Evolutionary conservation across 2,329 filamentous ascomycete genomes (phyloP), one percentile per base, ranked within the genome.

Genomic region (Curvularia sp.): DNA sequence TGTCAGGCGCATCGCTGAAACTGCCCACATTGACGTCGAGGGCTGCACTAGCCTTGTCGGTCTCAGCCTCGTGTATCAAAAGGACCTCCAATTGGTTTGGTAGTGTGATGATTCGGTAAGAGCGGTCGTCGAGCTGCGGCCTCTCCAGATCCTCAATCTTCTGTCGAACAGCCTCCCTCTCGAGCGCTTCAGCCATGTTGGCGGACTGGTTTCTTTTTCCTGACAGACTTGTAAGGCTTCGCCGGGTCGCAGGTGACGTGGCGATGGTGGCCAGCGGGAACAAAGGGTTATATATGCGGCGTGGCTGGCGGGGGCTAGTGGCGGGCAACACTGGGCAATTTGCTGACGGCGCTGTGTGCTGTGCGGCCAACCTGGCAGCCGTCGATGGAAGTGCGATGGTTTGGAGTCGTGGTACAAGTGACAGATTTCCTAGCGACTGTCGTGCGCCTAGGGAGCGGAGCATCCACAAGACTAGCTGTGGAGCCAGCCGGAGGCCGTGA

Each of bases 1-100:
- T 93, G 69, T 93, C 91, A 65, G 90, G 86, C 65, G 91, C 88
- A 73, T 99, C 95, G 74, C 91, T 96, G 81, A 97, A 97, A 78
- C 92, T 96, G 61, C 95, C 95, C 35, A 97, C 94, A 77, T 96
- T 93, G 74, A 98, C 93, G 75, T 98, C 95, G 73, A 98, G 88
- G 50, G 94, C 91, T 9, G 94, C 95, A 71, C 93, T 96, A 64
- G 95, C 93, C 84, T 98, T 98, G 83, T 99, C 95, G 7, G 95
- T 97, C 62, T 96, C 89, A 1, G 91, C 86, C 79, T 99, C 95
- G 75, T 98, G 94, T 55, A 98, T 95, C 49, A 99, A 81, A 18
- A 99, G 83, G 7, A 88, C 94, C 82, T 99, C 94, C 15, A 99
- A 86, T 76, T 93, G 85, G 78, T 99, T 99, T 47, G 86, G 82